A percentile compares a stretch with the other conserved stretches of the same genome.
phyloP scores from a whole-genome alignment of 106 monocot species.

The Triglochin maritima region DNA sequence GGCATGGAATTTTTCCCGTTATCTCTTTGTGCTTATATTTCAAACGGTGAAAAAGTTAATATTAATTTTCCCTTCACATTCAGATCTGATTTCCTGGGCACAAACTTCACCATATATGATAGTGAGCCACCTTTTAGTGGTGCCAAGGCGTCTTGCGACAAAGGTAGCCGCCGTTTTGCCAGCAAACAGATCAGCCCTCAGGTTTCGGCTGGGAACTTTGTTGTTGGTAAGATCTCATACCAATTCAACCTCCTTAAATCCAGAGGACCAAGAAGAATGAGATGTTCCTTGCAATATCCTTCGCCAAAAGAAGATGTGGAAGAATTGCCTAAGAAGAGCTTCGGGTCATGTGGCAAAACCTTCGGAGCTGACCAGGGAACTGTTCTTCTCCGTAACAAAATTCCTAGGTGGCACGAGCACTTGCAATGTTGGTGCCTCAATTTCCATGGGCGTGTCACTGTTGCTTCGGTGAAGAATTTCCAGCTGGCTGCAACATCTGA shows the following conservation, averaged over 20 bases:
- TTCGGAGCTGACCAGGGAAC: background rate
- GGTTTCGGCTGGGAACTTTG: slow-evolving; percentile 41
- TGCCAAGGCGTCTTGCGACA: slow-evolving; percentile 34
- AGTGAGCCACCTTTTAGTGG: slow-evolving; percentile 45
- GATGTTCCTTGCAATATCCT: slow-evolving; percentile 30
- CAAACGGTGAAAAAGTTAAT: background rate
- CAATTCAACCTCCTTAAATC: slow-evolving; percentile 69
- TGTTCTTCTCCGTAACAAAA: slow-evolving; percentile 42
- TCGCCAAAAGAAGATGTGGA: background rate
- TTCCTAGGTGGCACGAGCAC: slow-evolving; percentile 62
- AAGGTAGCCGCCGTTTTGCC: slow-evolving; percentile 37
- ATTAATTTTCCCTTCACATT: background rate
- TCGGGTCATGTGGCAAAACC: background rate
- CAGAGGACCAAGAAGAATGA: slow-evolving; percentile 68
- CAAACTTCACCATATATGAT: slow-evolving; percentile 57
- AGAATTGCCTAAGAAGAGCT: background rate
- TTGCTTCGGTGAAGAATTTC: slow-evolving; percentile 69
- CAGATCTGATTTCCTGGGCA: slow-evolving; percentile 67
- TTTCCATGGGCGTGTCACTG: slow-evolving; percentile 57
- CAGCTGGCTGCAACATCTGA: slow-evolving; percentile 42
- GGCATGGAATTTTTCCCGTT: background rate
- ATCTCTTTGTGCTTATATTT: background rate
- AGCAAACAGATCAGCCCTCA: slow-evolving; percentile 63
- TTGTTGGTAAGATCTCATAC: slow-evolving; percentile 46
- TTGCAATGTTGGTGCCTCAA: slow-evolving; percentile 76